Conservation (phyloP, 2,329 filamentous ascomycete species). For the Fonsecaea monophora region DNA sequence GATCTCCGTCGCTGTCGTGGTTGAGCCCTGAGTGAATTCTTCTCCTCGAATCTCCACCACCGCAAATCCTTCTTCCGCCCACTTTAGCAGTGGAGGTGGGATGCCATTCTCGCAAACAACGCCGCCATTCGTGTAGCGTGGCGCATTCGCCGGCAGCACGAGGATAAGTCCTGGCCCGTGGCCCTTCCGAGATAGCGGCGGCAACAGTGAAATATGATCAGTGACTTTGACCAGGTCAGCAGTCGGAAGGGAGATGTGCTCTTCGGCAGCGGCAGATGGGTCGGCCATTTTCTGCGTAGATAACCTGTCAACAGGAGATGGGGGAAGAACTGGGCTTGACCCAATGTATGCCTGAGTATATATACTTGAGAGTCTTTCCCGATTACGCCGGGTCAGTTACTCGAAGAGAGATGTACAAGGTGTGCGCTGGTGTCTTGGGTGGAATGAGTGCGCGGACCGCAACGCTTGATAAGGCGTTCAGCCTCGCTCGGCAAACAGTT, state of each 20-base stretch:
- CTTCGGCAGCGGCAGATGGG: conserved; percentile 1
- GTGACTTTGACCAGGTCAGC: conserved; percentile 23
- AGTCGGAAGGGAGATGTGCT: conserved; percentile 22
- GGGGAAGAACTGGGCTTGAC: not conserved
- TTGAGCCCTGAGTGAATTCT: conserved; percentile 9
- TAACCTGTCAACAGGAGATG: not conserved
- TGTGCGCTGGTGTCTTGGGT: not conserved
- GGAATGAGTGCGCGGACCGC: conserved; percentile 2
- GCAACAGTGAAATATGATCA: conserved; percentile 44
- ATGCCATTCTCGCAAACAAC: conserved; percentile 48
- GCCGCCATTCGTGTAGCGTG: conserved; percentile 43
- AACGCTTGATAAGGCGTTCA: conserved; percentile 1
- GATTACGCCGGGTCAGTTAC: not conserved
- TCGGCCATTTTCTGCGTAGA: conserved; percentile 8
- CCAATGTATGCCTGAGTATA: not conserved
- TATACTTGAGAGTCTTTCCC: not conserved
- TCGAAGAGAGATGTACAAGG: not conserved
- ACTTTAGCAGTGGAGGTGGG: conserved; percentile 67
- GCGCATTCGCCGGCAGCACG: conserved; percentile 48
- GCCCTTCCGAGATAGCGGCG: conserved; percentile 58
- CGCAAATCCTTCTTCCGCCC: conserved; percentile 73
- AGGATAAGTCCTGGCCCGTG: conserved; percentile 58
- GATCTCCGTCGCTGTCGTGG: not conserved
- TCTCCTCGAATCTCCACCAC: conserved; percentile 61
- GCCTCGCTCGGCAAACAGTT: not conserved